phyloP scores from a whole-genome alignment of 1,284 basidiomycete species.

The Cutaneotrichosporon arboriforme region DNA sequence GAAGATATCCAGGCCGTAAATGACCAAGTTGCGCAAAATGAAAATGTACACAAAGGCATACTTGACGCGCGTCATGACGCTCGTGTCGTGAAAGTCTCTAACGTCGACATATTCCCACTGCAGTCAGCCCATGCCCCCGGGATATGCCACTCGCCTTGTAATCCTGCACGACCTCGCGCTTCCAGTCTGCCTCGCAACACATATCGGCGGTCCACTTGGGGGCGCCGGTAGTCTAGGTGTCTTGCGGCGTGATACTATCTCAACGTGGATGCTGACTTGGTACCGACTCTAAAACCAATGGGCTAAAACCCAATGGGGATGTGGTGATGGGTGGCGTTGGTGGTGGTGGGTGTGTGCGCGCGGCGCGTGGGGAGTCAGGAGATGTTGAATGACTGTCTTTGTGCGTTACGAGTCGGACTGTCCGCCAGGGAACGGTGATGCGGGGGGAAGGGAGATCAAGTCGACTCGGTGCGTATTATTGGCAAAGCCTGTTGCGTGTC shows the following conservation, averaged over 20 bases:
- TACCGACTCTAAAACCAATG: not conserved
- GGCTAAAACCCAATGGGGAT: no score
- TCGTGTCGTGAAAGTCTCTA: slow-evolving; percentile 82
- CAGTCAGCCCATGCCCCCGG: not conserved
- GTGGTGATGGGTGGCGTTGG: not conserved
- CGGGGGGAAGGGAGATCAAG: no score
- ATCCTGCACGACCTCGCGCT: slow-evolving; percentile 93
- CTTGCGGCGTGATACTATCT: not conserved
- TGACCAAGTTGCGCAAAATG: slow-evolving; percentile 88
- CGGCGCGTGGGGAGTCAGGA: no score
- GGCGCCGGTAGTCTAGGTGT: not conserved
- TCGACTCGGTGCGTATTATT: no score
- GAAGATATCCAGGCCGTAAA: slow-evolving; percentile 96
- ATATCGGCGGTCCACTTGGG: not conserved
- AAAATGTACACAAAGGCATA: slow-evolving; percentile 87
- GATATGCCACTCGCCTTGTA: slow-evolving; percentile 67
- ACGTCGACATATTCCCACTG: slow-evolving; percentile 94
- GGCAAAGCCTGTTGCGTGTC: no score
- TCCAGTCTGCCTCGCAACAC: slow-evolving; percentile 66
- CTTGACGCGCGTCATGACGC: slow-evolving; percentile 79
- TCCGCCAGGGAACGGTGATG: no score
- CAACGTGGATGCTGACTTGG: not conserved
- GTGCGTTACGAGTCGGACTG: no score
- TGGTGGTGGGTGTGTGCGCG: no score
- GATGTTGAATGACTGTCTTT: no score